Base-by-base conservation (phyloP, 768 basidiomycete species). In the Amanita rimosa region DNA sequence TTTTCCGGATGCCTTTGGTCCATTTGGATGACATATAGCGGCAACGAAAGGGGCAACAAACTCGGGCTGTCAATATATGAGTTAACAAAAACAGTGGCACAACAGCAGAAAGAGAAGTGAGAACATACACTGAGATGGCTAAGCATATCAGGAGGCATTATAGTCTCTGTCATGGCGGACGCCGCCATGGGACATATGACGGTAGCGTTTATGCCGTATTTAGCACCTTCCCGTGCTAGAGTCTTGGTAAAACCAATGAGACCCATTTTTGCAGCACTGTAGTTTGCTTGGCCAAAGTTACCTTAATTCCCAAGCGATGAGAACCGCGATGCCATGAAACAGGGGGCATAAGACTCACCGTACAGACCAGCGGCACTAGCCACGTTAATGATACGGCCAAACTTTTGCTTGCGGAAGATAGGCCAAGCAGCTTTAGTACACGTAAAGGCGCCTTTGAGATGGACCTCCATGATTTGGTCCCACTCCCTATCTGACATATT, bases 221-320 rank as follows among this genome's bases (percentile, higher is more conserved):
- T 96, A 33, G 72, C 85, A 31, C 96, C 96, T 65, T 99, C 96
- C 19, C 78, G 71, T 3, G 94, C 92, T 31, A 99, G 76, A 4
- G 95, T 92, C 62, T 91, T 92, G 14, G 93, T 90, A 67, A 97
- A 96, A 0, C 73, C 84, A 44, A 97, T 74, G 31, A 99, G 77
- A 54, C 84, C 92, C 90, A 96, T 94, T 75, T 99, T 98, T 1
- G 94, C 95, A 2, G 95, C 91, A 41, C 92, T 93, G 65, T 98
- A 99, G 64, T 98, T 99, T 10, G 92, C 83, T 66, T 97, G 94
- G 8, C 96, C 96, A 61, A 95, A 88, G 70, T 95, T 97, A 6
- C 92, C 86, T 89, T 53, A n/a, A 9, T 26, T 40, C 24, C 13
- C 8, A n/a, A 8, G 22, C 9, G 31, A 9, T 17, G 48, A 13